phyloP scores from a whole-genome alignment of 768 basidiomycete genomes.

The Suillus decipiens region DNA sequence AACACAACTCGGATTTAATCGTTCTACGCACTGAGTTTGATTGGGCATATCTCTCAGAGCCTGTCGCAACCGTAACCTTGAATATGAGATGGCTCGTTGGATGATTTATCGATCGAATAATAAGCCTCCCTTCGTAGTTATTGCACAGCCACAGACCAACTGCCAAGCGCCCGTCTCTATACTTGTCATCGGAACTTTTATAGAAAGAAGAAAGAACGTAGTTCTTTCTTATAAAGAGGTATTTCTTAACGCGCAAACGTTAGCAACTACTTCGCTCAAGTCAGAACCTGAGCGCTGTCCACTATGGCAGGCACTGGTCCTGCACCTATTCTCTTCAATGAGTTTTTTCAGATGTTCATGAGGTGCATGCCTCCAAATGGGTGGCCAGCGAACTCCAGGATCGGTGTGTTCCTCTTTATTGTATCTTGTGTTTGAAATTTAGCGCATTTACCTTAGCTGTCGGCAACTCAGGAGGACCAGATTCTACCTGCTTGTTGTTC shows the following conservation, averaged over 20 bases:
- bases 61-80: background rate
- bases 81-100: background rate
- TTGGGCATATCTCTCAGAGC: background rate
- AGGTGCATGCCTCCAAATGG: slow-evolving; percentile 49
- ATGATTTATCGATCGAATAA: background rate
- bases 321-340: slow-evolving; percentile 43
- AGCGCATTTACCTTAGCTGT: slow-evolving; percentile 46
- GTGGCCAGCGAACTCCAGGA: slow-evolving; percentile 40
- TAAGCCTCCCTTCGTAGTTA: background rate
- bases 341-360: slow-evolving; percentile 51
- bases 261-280: background rate
- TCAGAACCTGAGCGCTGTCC: background rate
- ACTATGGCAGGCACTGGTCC: slow-evolving; percentile 2
- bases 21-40: background rate
- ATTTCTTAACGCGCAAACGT: background rate
- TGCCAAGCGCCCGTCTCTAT: background rate
- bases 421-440: background rate
- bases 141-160: slow-evolving; percentile 1
- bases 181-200: no score
- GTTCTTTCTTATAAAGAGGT: background rate
- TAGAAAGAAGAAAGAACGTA: background rate
- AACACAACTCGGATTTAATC: background rate
- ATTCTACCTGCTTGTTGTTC: slow-evolving; percentile 78
- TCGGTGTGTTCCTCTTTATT: slow-evolving; percentile 39
- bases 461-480: slow-evolving; percentile 81